Evolutionary conservation across 192 early-diverging fungal genomes (phyloP).

Genomic region (Mortierella antarctica): DNA sequence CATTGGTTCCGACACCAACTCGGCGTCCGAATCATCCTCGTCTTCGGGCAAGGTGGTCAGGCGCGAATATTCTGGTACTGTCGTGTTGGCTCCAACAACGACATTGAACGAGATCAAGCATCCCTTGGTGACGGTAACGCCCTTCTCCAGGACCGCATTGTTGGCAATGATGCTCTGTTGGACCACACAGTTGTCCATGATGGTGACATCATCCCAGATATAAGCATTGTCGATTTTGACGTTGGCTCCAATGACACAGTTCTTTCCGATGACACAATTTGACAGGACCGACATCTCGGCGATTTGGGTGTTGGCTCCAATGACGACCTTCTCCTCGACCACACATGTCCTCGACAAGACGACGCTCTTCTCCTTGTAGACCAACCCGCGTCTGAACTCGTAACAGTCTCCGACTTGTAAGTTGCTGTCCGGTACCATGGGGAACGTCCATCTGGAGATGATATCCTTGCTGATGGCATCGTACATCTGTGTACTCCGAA

Average conservation of each 20-base stretch:
- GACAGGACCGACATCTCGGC: conserved; percentile 76
- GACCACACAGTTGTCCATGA: conserved; percentile 77
- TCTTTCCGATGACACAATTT: conserved; percentile 87
- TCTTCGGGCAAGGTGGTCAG: conserved; percentile 61
- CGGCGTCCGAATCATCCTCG: conserved; percentile 56
- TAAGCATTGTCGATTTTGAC: conserved; percentile 85
- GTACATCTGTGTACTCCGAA: conserved; percentile 78
- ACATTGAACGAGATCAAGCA: conserved; percentile 76
- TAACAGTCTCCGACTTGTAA: conserved; percentile 75
- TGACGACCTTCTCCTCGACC: conserved; percentile 82
- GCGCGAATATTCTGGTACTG: conserved; percentile 72
- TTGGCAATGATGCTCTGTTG: conserved; percentile 81
- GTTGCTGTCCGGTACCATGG: conserved; percentile 92
- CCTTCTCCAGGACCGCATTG: conserved; percentile 71
- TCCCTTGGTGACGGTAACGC: conserved; percentile 76
- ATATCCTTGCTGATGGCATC: conserved; percentile 87
- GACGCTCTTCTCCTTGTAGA: conserved; percentile 87
- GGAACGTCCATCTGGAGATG: conserved; percentile 92
- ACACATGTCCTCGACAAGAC: conserved; percentile 75
- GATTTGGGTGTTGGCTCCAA: conserved; percentile 82
- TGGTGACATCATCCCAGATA: conserved; percentile 82
- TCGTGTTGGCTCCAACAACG: conserved; percentile 77
- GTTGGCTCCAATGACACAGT: conserved; percentile 79
- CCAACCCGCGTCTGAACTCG: conserved; percentile 78
- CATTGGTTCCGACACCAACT: conserved; percentile 47